Evolutionary conservation across 306 rosid genomes (phyloP).

Genomic region (Vigna trinervia): DNA sequence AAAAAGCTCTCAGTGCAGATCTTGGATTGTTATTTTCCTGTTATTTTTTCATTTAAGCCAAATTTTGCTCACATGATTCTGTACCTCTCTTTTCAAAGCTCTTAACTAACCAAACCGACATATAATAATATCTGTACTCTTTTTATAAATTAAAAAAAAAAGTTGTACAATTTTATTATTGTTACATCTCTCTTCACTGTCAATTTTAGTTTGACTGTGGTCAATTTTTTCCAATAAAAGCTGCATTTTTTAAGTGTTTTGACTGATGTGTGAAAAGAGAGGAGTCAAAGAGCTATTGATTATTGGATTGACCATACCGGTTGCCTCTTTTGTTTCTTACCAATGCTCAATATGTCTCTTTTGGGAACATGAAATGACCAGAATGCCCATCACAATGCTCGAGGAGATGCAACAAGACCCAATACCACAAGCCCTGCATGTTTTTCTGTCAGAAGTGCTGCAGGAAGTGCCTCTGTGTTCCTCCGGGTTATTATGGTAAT

Average conservation of each 20-base stretch:
- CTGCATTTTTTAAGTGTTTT: constrained; percentile 4
- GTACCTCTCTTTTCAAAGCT: neutral
- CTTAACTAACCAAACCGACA: neutral
- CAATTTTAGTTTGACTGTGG: constrained; percentile 37
- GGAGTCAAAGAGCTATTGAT: constrained; percentile 11
- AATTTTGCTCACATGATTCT: neutral
- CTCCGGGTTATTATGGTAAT: constrained; percentile 51
- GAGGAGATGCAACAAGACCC: constrained; percentile 51
- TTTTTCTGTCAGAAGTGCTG: constrained; percentile 56
- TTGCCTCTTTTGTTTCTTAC: neutral
- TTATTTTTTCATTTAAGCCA: neutral
- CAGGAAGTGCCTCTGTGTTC: constrained; percentile 50
- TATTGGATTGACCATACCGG: neutral
- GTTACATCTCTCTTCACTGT: neutral
- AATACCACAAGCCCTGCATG: constrained; percentile 56
- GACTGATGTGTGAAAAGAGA: constrained; percentile 29
- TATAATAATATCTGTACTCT: neutral
- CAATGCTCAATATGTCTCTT: neutral
- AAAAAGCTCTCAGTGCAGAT: neutral
- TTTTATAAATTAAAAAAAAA: too few relatives aligned
- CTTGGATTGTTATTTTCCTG: neutral
- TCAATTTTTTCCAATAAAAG: constrained; percentile 29
- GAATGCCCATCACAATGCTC: constrained; percentile 53
- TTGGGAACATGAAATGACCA: constrained; percentile 41
- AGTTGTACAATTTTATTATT: neutral